Evolutionary conservation across 2,329 filamentous ascomycete species (phyloP).

Genomic region (Calonectria montana): DNA sequence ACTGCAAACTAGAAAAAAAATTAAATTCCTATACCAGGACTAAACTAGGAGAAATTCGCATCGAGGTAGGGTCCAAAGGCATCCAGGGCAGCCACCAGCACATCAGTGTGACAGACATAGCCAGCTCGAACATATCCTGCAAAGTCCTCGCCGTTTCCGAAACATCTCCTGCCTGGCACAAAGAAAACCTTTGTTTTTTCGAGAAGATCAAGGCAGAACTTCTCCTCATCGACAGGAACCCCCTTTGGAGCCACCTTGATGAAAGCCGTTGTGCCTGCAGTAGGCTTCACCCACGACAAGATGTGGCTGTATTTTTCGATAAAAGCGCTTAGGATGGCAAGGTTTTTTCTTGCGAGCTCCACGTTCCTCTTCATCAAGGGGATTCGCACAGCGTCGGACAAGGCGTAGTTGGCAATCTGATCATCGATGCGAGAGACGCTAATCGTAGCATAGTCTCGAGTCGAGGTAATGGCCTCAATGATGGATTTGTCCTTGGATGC

Average conservation of each 20-base stretch:
- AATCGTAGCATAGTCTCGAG: slow-evolving; percentile 86
- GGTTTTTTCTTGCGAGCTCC: slow-evolving; percentile 6
- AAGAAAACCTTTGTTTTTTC: slow-evolving; percentile 13
- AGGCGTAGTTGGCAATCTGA: slow-evolving; percentile 79
- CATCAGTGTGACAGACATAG: slow-evolving; percentile 11
- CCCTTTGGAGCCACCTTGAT: slow-evolving; percentile 2
- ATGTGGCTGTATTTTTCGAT: slow-evolving; percentile 6
- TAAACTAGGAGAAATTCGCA: slow-evolving; percentile 1
- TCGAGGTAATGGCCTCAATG: slow-evolving; percentile 70
- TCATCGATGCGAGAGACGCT: slow-evolving; percentile 85
- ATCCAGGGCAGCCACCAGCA: slow-evolving; percentile 5
- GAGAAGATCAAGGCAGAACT: slow-evolving; percentile 7
- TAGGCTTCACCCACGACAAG: slow-evolving; percentile 20
- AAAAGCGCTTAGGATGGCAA: background rate
- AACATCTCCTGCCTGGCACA: slow-evolving; percentile 14
- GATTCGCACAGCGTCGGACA: slow-evolving; percentile 60
- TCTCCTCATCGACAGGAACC: slow-evolving; percentile 4
- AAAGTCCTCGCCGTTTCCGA: slow-evolving; percentile 18
- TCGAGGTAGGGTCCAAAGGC: slow-evolving; percentile 29
- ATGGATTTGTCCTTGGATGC: slow-evolving; percentile 72
- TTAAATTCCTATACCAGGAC: background rate
- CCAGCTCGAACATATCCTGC: slow-evolving; percentile 16
- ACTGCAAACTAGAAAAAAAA: no score
- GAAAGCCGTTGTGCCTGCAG: slow-evolving; percentile 18
- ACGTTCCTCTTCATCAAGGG: slow-evolving; percentile 63